Evolutionary conservation across 2,329 filamentous ascomycete species (phyloP).

Genomic region (Ophiocordyceps sinensis): DNA sequence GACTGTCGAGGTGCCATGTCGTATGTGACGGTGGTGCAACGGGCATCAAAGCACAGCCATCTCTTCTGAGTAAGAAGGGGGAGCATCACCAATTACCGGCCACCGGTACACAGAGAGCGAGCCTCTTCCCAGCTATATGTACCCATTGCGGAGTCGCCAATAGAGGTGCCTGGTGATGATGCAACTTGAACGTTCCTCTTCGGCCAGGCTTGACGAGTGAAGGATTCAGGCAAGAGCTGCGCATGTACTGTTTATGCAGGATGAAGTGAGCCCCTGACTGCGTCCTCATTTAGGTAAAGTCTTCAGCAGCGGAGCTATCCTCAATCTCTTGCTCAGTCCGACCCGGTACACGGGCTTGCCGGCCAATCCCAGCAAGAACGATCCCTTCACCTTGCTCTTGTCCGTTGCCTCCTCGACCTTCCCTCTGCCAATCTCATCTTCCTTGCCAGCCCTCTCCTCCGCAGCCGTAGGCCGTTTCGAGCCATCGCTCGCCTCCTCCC

Average conservation of each 20-base stretch:
- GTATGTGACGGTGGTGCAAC: too few relatives aligned
- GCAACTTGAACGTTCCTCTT: too few relatives aligned
- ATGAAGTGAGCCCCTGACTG: neutral
- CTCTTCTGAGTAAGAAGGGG: too few relatives aligned
- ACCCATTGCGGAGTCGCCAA: too few relatives aligned
- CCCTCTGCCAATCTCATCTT: neutral
- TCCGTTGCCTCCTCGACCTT: neutral
- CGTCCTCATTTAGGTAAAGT: conserved; percentile 24
- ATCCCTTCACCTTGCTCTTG: neutral
- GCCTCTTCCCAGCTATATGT: too few relatives aligned
- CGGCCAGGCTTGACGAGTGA: neutral
- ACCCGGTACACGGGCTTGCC: conserved; percentile 28
- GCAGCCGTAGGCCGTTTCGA: neutral
- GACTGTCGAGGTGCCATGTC: too few relatives aligned
- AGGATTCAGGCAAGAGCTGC: neutral
- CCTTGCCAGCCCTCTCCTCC: neutral
- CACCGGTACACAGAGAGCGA: too few relatives aligned
- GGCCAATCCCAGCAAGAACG: conserved; percentile 1
- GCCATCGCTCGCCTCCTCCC: too few relatives aligned
- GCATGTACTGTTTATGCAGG: neutral
- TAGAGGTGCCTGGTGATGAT: too few relatives aligned
- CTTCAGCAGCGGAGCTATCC: conserved; percentile 37
- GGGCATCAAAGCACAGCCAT: too few relatives aligned
- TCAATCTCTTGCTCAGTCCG: conserved; percentile 33
- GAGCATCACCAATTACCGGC: too few relatives aligned